Conservation (phyloP, 768 basidiomycete genomes). For the Podaxis sp. region DNA sequence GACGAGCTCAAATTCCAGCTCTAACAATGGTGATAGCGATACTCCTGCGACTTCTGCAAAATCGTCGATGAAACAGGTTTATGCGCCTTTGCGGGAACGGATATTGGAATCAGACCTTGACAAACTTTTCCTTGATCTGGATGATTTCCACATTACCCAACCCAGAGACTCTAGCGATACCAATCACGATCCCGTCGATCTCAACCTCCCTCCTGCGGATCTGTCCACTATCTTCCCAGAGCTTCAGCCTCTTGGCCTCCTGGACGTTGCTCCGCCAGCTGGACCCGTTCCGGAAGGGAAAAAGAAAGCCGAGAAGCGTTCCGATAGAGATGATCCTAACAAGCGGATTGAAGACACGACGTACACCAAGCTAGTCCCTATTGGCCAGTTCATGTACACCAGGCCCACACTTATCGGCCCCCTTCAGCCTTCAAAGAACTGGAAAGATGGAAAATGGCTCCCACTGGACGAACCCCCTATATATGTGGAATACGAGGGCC, state of each 20-base stretch:
- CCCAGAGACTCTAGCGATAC: slow-evolving; percentile 20
- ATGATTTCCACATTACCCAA: slow-evolving; percentile 32
- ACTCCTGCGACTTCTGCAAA: slow-evolving; percentile 33
- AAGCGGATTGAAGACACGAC: slow-evolving; percentile 79
- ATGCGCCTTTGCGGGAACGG: slow-evolving; percentile 58
- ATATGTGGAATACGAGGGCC: slow-evolving; percentile 39
- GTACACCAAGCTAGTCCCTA: slow-evolving; percentile 72
- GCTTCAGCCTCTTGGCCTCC: slow-evolving; percentile 58
- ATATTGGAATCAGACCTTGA: slow-evolving; percentile 63
- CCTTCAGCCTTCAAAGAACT: slow-evolving; percentile 77
- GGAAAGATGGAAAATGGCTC: slow-evolving; percentile 63
- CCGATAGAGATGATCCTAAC: slow-evolving; percentile 67
- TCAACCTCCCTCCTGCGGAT: slow-evolving; percentile 38
- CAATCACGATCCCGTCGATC: slow-evolving; percentile 26
- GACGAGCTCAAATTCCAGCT: slow-evolving; percentile 36
- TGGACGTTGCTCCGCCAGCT: slow-evolving; percentile 43
- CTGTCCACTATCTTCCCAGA: slow-evolving; percentile 83
- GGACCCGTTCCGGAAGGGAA: slow-evolving; percentile 31
- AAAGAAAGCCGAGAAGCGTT: slow-evolving; percentile 61
- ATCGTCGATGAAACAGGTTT: slow-evolving; percentile 43
- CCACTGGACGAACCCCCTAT: slow-evolving; percentile 61
- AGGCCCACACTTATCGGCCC: slow-evolving; percentile 86
- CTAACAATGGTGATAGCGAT: slow-evolving; percentile 36
- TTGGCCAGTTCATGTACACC: slow-evolving; percentile 73
- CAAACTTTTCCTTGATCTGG: slow-evolving; percentile 49